phyloP scores from a whole-genome alignment of 1,139 yeast species.

The Wickerhamomyces sp. region DNA sequence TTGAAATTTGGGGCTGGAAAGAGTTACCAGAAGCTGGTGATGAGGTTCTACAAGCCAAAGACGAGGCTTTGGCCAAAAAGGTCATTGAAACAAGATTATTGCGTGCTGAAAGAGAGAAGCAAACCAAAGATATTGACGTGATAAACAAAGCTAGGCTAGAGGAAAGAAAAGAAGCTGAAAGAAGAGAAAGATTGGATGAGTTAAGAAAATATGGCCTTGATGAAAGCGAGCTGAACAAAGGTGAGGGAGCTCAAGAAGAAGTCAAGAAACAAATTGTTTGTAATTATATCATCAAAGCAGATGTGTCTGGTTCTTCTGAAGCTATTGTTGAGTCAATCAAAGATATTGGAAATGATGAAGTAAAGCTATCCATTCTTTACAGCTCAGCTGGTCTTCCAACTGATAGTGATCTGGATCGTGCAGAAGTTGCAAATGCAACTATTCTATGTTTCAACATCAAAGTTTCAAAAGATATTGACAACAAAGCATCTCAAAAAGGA shows the following conservation, averaged over 20 bases:
- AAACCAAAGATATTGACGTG: slow-evolving; percentile 60
- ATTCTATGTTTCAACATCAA: slow-evolving; percentile 77
- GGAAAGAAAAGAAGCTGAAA: slow-evolving; percentile 36
- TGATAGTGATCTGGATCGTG: slow-evolving; percentile 78
- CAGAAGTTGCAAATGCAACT: slow-evolving; percentile 67
- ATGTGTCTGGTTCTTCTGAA: slow-evolving; percentile 71
- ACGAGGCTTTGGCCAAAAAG: slow-evolving; percentile 70
- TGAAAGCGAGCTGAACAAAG: slow-evolving; percentile 30
- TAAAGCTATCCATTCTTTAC: slow-evolving; percentile 59
- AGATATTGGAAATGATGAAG: slow-evolving; percentile 83
- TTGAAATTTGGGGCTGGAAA: slow-evolving; percentile 93
- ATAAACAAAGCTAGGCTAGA: slow-evolving; percentile 54
- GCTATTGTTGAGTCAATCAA: slow-evolving; percentile 71
- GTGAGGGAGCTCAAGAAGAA: slow-evolving; percentile 18
- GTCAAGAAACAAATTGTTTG: slow-evolving; percentile 33
- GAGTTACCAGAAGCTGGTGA: slow-evolving; percentile 92
- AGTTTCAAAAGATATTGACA: slow-evolving; percentile 58
- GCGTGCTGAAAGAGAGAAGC: slow-evolving; percentile 52
- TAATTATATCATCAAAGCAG: slow-evolving; percentile 77
- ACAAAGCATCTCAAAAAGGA: slow-evolving; percentile 53
- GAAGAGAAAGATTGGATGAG: slow-evolving; percentile 49
- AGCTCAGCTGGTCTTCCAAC: slow-evolving; percentile 84
- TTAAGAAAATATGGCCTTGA: slow-evolving; percentile 54
- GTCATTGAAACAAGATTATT: slow-evolving; percentile 61
- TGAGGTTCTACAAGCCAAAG: slow-evolving; percentile 67